phyloP scores from a whole-genome alignment of 1,284 basidiomycete genomes.

The Cryptococcus jaspeensis region DNA sequence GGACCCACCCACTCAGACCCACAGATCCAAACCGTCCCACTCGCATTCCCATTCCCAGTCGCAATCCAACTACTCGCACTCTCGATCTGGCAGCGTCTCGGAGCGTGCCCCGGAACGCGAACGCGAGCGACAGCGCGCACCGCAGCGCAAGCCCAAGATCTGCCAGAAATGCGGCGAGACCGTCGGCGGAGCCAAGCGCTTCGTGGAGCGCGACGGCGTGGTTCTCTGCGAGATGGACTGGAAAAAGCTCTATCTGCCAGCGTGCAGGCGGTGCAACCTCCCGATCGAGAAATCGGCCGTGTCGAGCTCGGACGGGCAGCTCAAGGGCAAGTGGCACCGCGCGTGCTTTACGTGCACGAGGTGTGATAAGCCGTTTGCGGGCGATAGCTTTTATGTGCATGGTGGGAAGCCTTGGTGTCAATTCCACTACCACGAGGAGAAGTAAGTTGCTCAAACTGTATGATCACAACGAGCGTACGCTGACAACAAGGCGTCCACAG shows the following conservation, averaged over 20 bases:
- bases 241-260: constrained; percentile 91
- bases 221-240: constrained; percentile 80
- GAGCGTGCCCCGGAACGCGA: too few relatives aligned
- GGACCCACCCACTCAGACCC: constrained; percentile 14
- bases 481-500: constrained; percentile 20
- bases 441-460: constrained; percentile 51
- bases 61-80: too few relatives aligned
- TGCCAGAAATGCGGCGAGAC: constrained; percentile 67
- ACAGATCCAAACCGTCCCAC: constrained; percentile 4
- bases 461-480: neutral
- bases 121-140: too few relatives aligned
- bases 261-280: constrained; percentile 72
- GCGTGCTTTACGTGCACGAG: constrained; percentile 81
- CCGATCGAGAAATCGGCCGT: constrained; percentile 87
- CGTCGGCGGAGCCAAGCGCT: constrained; percentile 70
- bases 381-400: constrained; percentile 82
- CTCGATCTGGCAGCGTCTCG: too few relatives aligned
- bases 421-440: constrained; percentile 85
- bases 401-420: constrained; percentile 82
- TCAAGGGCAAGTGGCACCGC: constrained; percentile 88
- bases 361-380: constrained; percentile 82
- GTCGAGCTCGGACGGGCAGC: constrained; percentile 82
- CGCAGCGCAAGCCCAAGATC: constrained; percentile 17
- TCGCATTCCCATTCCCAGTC: neutral
- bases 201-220: constrained; percentile 67